Evolutionary conservation across 2,329 filamentous ascomycete genomes (phyloP).

Genomic region (Emmonsia crescens): DNA sequence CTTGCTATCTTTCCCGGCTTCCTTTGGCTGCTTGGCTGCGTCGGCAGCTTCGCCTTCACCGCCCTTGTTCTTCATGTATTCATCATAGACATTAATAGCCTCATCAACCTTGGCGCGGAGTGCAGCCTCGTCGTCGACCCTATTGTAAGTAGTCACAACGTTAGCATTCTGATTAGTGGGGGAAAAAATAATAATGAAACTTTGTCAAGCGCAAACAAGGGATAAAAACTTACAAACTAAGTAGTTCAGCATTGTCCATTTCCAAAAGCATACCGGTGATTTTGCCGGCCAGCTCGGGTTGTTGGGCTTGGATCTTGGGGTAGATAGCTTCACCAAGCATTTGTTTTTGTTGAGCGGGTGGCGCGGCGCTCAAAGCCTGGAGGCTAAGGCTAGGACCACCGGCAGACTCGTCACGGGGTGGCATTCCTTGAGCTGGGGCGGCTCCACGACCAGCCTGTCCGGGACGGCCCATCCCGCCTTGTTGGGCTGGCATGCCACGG

Average conservation of each 20-base stretch:
- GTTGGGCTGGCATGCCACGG: constrained; percentile 32
- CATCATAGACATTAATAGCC: constrained; percentile 92
- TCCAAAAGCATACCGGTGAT: constrained; percentile 99
- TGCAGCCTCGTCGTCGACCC: constrained; percentile 78
- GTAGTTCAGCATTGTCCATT: constrained; percentile 94
- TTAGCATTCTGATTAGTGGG: constrained; percentile 11
- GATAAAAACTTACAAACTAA: constrained; percentile 71
- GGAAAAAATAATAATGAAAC: not conserved
- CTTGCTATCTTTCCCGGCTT: constrained; percentile 26
- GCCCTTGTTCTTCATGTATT: constrained; percentile 86
- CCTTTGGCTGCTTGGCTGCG: constrained; percentile 37
- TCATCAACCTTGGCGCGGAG: constrained; percentile 95
- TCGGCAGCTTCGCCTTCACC: constrained; percentile 34
- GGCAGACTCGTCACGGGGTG: constrained; percentile 29
- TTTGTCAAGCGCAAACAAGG: not conserved
- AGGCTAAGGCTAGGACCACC: constrained; percentile 38
- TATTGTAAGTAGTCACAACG: constrained; percentile 30
- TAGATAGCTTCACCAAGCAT: constrained; percentile 95
- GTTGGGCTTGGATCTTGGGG: constrained; percentile 92
- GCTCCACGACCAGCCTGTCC: constrained; percentile 34
- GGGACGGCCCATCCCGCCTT: constrained; percentile 31
- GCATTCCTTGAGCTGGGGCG: constrained; percentile 18
- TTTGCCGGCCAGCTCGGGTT: constrained; percentile 94
- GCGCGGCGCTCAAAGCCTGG: constrained; percentile 40
- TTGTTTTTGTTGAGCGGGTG: constrained; percentile 86